Percentiles rank a stretch among this genome's conserved stretches.
phyloP scores from a whole-genome alignment of 2,329 filamentous ascomycete genomes.

The Fusarium nisikadoi region DNA sequence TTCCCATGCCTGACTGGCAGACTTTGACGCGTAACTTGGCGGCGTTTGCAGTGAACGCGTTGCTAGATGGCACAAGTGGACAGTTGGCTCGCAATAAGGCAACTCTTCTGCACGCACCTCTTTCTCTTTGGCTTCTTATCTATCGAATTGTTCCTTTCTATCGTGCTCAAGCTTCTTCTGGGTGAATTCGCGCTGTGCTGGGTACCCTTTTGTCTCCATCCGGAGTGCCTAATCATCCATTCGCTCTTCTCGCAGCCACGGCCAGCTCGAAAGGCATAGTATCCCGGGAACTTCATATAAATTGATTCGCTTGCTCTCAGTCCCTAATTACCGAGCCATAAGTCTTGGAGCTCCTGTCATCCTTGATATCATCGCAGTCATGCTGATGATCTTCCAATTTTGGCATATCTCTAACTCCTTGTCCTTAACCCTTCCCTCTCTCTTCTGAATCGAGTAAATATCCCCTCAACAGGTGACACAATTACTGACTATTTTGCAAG shows the following conservation, averaged over 20 bases:
- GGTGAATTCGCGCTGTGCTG: not conserved
- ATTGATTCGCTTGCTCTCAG: rapidly evolving
- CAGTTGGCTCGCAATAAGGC: not conserved
- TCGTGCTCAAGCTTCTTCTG: too few species aligned
- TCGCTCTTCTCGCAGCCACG: rapidly evolving
- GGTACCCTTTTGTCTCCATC: too few species aligned
- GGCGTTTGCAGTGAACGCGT: not conserved
- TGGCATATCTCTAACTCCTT: not conserved
- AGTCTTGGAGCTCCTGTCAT: rapidly evolving
- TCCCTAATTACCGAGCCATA: rapidly evolving
- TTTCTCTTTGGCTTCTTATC: too few species aligned
- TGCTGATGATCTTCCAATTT: too few species aligned
- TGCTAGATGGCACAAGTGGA: not conserved
- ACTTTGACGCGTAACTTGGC: not conserved
- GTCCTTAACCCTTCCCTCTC: too few species aligned
- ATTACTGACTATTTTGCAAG: rapidly evolving
- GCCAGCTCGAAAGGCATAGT: not conserved
- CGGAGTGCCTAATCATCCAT: too few species aligned
- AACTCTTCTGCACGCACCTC: too few species aligned
- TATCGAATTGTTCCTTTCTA: too few species aligned
- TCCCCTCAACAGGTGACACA: rapidly evolving
- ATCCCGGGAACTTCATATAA: not conserved
- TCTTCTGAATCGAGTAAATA: not conserved
- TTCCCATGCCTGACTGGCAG: not conserved
- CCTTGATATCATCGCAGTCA: too few species aligned